These are phyloP conservation scores for Glebionis coronaria DNA, from an alignment of 129 eudicot species.

Conservation along the genomic window DNA sequence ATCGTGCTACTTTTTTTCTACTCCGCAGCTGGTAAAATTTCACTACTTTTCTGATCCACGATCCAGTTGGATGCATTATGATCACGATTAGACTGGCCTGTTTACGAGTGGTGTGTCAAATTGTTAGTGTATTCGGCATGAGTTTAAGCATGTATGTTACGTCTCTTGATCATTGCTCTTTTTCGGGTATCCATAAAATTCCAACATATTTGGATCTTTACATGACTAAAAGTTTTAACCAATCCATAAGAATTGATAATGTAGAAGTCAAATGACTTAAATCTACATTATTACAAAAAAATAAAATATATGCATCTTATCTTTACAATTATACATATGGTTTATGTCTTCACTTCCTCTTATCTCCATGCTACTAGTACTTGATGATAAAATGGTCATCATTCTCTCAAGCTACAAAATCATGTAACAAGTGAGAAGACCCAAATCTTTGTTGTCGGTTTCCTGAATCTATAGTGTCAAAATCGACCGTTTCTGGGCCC, in stretches of 20 bases:
- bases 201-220: slow-evolving; percentile 15
- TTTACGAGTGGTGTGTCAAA: no score
- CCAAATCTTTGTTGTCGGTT: slow-evolving; percentile 47
- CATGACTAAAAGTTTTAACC: slow-evolving; percentile 19
- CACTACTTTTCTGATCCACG: no score
- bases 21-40: no score
- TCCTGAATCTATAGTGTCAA: slow-evolving; percentile 50
- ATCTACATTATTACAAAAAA: slow-evolving; percentile 22
- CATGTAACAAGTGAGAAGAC: slow-evolving; percentile 56
- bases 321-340: slow-evolving; percentile 47
- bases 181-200: background rate
- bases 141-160: no score
- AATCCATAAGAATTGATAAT: slow-evolving; percentile 16
- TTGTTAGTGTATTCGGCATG: no score
- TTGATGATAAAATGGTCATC: slow-evolving; percentile 24
- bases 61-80: no score
- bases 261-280: slow-evolving; percentile 19
- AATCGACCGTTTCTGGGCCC: slow-evolving; percentile 45
- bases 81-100: no score
- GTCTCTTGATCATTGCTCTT: no score
- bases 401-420: slow-evolving; percentile 57
- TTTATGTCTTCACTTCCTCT: slow-evolving; percentile 7
- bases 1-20: no score
- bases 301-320: slow-evolving; percentile 39
- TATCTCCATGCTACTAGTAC: slow-evolving; percentile 21